Evolutionary conservation across 2,329 filamentous ascomycete species (phyloP).

Genomic region (Aspergillus ibericus): DNA sequence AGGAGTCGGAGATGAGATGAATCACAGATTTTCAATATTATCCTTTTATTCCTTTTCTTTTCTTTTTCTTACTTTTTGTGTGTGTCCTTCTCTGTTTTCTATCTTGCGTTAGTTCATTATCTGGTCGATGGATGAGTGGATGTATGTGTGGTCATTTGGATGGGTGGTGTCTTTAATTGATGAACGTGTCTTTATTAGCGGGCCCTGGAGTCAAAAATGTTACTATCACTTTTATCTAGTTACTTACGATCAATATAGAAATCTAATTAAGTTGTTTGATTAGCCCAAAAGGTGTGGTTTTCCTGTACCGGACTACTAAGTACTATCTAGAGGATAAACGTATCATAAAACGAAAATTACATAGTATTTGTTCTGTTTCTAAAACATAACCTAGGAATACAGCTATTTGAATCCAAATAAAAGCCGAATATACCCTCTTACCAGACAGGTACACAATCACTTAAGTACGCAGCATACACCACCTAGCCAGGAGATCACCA

Average conservation of each 20-base stretch:
- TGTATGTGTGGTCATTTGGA: no score
- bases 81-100: not conserved
- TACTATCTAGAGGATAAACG: no score
- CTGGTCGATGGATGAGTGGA: no score
- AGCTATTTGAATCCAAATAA: not conserved
- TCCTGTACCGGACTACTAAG: no score
- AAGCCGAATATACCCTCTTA: no score
- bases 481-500: conserved; percentile 71
- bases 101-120: not conserved
- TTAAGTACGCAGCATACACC: not conserved
- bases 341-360: no score
- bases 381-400: not conserved
- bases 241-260: not conserved
- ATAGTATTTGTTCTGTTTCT: not conserved
- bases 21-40: not conserved
- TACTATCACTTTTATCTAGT: no score
- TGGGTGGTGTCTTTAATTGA: no score
- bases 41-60: not conserved
- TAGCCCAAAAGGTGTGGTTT: no score
- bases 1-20: conserved; percentile 1
- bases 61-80: no score
- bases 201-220: not conserved
- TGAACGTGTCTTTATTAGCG: not conserved
- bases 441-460: not conserved
- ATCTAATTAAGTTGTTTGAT: no score